Percentiles rank a stretch among this genome's conserved stretches.
Evolutionary conservation across 495 filamentous ascomycete genomes (phyloP).

Genomic region (Daldinia childiae): DNA sequence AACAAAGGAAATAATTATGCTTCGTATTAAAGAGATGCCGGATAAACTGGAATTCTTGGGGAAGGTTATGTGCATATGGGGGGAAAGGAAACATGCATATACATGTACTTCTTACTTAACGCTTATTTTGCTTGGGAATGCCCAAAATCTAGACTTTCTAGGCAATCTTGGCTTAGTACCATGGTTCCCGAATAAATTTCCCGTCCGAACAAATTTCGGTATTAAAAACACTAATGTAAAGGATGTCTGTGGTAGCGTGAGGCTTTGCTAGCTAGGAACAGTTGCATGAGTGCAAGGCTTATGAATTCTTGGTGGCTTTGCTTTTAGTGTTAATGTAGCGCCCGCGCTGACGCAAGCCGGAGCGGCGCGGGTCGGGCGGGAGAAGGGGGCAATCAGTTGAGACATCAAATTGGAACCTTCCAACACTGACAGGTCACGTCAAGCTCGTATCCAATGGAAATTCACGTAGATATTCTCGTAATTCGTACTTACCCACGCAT

Average conservation of each 20-base stretch:
- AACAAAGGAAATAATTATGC: background rate
- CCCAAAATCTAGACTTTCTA: background rate
- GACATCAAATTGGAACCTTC: background rate
- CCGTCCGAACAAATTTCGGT: background rate
- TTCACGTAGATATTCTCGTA: constrained; percentile 1
- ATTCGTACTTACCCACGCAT: constrained; percentile 25
- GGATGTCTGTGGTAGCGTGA: background rate
- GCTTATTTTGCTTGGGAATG: constrained; percentile 11
- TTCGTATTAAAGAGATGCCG: background rate
- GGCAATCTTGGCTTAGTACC: constrained; percentile 1
- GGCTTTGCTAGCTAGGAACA: background rate
- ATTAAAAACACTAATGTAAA: background rate
- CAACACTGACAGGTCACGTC: constrained; percentile 10
- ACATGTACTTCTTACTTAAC: constrained; percentile 3
- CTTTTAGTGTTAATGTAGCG: background rate
- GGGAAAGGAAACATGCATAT: background rate
- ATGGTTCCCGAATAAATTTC: background rate
- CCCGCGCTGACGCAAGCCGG: constrained; percentile 27
- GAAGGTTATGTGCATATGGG: background rate
- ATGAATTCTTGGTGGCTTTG: background rate
- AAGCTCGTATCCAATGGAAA: constrained; percentile 23
- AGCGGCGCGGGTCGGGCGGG: constrained; percentile 31
- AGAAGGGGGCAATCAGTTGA: constrained; percentile 5
- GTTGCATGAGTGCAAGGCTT: constrained; percentile 4
- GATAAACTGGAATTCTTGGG: background rate